These are phyloP conservation scores for Geotrichum bryndzae DNA, from an alignment of 1,139 yeast species.

Conservation along the genomic window DNA sequence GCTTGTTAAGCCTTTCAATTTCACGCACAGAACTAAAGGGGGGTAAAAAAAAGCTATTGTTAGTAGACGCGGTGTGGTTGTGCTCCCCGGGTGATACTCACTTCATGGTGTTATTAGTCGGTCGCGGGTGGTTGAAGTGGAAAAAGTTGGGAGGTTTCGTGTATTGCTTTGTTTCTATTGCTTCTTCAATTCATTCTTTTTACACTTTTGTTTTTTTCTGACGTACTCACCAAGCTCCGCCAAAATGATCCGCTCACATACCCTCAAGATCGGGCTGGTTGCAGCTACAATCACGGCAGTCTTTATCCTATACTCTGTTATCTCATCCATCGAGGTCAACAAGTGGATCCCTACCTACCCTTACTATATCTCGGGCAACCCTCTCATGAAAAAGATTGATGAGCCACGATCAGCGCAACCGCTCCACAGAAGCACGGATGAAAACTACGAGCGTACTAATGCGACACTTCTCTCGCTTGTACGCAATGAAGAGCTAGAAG, in stretches of 20 bases:
- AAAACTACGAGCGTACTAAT: conserved; percentile 46
- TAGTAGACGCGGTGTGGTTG: not conserved
- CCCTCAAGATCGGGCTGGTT: conserved; percentile 2
- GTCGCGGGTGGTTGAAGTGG: not conserved
- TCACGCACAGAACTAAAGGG: conserved; percentile 29
- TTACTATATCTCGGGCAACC: conserved; percentile 25
- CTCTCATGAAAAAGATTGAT: conserved; percentile 23
- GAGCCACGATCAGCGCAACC: conserved; percentile 19
- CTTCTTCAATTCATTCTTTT: not conserved
- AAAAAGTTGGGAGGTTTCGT: not conserved
- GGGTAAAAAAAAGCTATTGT: not conserved
- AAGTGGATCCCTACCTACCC: conserved; percentile 28
- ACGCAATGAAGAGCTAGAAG: conserved; percentile 52
- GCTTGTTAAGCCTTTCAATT: conserved; percentile 57
- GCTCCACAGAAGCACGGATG: conserved; percentile 1
- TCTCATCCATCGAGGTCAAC: conserved; percentile 12
- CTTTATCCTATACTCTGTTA: not conserved
- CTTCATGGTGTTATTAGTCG: conserved; percentile 6
- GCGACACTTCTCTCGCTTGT: conserved; percentile 73
- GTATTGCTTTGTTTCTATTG: not conserved
- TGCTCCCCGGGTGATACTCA: not conserved
- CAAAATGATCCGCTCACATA: conserved; percentile 7
- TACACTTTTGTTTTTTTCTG: not conserved
- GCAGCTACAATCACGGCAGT: not conserved
- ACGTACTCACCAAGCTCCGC: not conserved